Evolutionary conservation across 306 rosid genomes (phyloP).

Genomic region (Castanea crenata): DNA sequence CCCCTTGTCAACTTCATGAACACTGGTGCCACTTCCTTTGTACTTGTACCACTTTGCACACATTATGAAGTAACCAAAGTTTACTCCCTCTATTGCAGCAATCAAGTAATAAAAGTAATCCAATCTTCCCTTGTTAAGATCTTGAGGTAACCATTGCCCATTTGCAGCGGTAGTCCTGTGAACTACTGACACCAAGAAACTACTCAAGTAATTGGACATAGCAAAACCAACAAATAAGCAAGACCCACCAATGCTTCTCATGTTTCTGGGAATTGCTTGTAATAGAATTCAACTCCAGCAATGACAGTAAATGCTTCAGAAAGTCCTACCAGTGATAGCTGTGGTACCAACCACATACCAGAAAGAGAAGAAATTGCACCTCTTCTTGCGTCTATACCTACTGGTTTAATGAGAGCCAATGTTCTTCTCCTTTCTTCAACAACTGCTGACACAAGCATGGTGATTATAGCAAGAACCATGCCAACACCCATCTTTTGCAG

Average conservation of each 20-base stretch:
- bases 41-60: constrained; percentile 68
- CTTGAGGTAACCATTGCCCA: constrained; percentile 75
- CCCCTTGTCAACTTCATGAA: constrained; percentile 24
- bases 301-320: constrained; percentile 51
- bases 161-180: constrained; percentile 43
- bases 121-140: constrained; percentile 82
- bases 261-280: constrained; percentile 90
- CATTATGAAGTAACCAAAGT: constrained; percentile 57
- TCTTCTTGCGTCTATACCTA: constrained; percentile 57
- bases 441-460: constrained; percentile 51
- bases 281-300: constrained; percentile 72
- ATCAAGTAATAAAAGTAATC: constrained; percentile 69
- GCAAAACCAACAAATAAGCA: constrained; percentile 64
- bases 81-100: constrained; percentile 43
- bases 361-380: constrained; percentile 80
- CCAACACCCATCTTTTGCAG: constrained; percentile 83
- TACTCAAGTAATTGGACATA: constrained; percentile 58
- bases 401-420: constrained; percentile 42
- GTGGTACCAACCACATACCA: constrained; percentile 69
- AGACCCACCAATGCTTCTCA: constrained; percentile 84
- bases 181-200: constrained; percentile 48
- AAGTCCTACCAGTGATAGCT: constrained; percentile 52
- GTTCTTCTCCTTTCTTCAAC: constrained; percentile 54
- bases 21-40: constrained; percentile 29
- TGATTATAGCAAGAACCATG: constrained; percentile 36